Evolutionary conservation across 2,329 filamentous ascomycete genomes (phyloP).

Genomic region (Diaporthe nobilis): DNA sequence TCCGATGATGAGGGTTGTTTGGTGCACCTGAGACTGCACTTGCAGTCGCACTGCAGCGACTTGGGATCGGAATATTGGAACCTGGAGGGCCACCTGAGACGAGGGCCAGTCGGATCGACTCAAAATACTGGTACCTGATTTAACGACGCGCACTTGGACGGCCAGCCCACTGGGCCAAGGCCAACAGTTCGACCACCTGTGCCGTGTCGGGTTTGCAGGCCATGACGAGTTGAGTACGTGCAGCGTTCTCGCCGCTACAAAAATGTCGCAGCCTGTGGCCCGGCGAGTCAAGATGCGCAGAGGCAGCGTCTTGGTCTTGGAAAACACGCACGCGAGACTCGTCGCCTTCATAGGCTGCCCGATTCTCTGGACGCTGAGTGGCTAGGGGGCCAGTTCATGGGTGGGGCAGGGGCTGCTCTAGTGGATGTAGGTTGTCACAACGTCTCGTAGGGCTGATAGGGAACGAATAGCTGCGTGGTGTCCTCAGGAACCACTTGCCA

Average conservation of each 20-base stretch:
- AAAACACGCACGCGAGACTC: constrained; percentile 36
- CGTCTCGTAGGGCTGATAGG: constrained; percentile 38
- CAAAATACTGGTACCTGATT: constrained; percentile 32
- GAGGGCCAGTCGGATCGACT: constrained; percentile 27
- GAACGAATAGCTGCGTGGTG: constrained; percentile 1
- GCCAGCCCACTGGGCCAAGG: constrained; percentile 22
- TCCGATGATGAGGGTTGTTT: not conserved
- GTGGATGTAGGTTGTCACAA: not conserved
- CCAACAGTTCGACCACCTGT: constrained; percentile 1
- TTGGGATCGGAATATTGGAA: constrained; percentile 6
- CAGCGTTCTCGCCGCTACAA: not conserved
- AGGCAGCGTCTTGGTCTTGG: not conserved
- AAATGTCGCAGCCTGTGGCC: constrained; percentile 34
- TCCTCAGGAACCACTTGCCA: constrained; percentile 3
- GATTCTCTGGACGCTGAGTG: constrained; percentile 39
- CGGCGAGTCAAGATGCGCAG: constrained; percentile 3
- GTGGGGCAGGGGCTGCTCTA: constrained; percentile 1
- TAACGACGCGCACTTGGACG: constrained; percentile 6
- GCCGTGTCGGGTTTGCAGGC: constrained; percentile 16
- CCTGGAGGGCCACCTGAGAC: constrained; percentile 30
- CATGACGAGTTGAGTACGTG: constrained; percentile 11
- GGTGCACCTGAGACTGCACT: constrained; percentile 32
- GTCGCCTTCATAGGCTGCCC: constrained; percentile 36
- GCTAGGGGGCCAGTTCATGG: constrained; percentile 21
- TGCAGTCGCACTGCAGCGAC: constrained; percentile 15